Conservation (phyloP, 2,329 filamentous ascomycete species). For the Fusarium tuaranense region DNA sequence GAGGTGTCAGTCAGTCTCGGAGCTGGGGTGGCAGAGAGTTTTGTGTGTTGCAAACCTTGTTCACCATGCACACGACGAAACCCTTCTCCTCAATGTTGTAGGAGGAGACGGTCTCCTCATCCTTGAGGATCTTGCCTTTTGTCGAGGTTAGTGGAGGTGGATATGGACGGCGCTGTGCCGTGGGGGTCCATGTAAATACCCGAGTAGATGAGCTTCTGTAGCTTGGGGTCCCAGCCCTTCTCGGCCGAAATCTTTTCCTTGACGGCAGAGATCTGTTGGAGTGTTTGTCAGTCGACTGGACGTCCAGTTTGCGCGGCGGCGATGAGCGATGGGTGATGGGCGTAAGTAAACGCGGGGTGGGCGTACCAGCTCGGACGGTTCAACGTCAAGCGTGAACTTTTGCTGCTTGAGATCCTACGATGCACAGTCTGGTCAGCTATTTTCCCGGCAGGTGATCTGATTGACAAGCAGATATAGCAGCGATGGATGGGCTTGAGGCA, state of each 20-base stretch:
- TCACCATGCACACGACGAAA: conserved; percentile 98
- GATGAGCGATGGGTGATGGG: conserved; percentile 3
- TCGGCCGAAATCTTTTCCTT: conserved; percentile 93
- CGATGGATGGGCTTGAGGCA: conserved; percentile 1
- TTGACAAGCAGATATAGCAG: neutral
- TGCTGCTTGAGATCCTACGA: conserved; percentile 95
- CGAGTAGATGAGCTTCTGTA: conserved; percentile 98
- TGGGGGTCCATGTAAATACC: conserved; percentile 64
- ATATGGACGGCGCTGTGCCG: neutral
- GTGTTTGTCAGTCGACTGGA: conserved; percentile 21
- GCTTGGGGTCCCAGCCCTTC: conserved; percentile 92
- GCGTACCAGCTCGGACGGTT: conserved; percentile 90
- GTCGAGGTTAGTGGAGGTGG: conserved; percentile 29
- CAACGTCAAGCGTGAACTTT: conserved; percentile 96
- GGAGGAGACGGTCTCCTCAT: conserved; percentile 95
- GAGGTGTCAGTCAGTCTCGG: conserved; percentile 25
- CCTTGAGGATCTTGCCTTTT: conserved; percentile 95
- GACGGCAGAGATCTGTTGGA: conserved; percentile 80
- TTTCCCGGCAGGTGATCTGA: neutral
- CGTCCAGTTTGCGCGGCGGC: conserved; percentile 24
- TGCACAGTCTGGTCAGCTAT: conserved; percentile 19
- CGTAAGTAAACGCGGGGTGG: conserved; percentile 46
- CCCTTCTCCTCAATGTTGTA: conserved; percentile 99
- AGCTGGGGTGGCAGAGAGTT: neutral
- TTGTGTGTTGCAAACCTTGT: conserved; percentile 75